Evolutionary conservation across 73 alveolate species (phyloP).

Genomic region (Paramecium biaurelia): DNA sequence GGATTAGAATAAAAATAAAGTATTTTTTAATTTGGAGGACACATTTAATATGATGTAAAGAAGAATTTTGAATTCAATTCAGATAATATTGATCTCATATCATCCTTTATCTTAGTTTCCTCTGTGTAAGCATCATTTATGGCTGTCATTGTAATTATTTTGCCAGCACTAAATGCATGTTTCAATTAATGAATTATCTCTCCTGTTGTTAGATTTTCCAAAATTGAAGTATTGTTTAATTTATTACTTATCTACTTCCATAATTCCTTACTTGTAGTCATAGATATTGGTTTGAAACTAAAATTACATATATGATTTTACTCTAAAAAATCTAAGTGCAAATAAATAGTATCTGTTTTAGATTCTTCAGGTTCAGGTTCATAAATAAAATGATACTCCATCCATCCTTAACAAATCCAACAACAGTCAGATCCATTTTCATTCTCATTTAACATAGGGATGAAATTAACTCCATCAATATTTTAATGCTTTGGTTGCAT

Average conservation of each 20-base stretch:
- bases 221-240: neutral
- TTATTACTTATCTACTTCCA: neutral
- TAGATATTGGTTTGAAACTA: neutral
- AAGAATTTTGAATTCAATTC: neutral
- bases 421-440: conserved; percentile 11
- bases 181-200: neutral
- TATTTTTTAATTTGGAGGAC: conserved; percentile 54
- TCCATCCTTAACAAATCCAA: conserved; percentile 41
- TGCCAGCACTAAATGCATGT: neutral
- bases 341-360: neutral
- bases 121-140: neutral
- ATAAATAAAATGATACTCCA: conserved; percentile 32
- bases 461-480: conserved; percentile 16
- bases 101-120: neutral
- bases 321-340: conserved; percentile 41
- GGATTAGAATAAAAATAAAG: conserved; percentile 46
- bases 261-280: neutral
- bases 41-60: neutral
- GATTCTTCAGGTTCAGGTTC: conserved; percentile 8
- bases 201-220: conserved; percentile 17
- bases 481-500: neutral
- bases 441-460: neutral
- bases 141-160: neutral
- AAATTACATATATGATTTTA: neutral
- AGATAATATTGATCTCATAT: neutral